phyloP scores from a whole-genome alignment of 805 yeast species.

The Wickerhamiella cacticola region DNA sequence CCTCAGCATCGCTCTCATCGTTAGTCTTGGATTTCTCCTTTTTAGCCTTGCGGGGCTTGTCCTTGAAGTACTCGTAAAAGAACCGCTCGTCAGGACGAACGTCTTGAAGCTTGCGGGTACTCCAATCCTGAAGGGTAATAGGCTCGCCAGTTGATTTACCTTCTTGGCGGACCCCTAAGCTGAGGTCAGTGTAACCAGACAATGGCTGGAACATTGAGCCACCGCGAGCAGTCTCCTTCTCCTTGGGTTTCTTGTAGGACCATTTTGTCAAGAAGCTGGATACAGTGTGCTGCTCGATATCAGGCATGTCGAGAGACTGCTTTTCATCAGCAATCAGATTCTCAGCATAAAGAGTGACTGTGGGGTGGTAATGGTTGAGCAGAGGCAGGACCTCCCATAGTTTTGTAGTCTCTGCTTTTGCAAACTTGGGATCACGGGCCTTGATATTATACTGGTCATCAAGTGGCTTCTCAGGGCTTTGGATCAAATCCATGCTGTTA shows the following conservation, averaged over 20 bases:
- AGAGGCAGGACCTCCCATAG: slow-evolving; percentile 79
- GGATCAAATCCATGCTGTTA: slow-evolving; percentile 66
- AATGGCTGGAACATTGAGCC: slow-evolving; percentile 95
- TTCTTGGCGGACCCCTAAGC: slow-evolving; percentile 25
- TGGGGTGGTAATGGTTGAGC: slow-evolving; percentile 79
- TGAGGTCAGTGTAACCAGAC: slow-evolving; percentile 44
- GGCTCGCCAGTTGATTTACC: slow-evolving; percentile 53
- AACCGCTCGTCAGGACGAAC: slow-evolving; percentile 80
- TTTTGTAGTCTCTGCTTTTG: slow-evolving; percentile 72
- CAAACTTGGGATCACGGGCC: slow-evolving; percentile 83
- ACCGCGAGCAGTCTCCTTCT: slow-evolving; percentile 63
- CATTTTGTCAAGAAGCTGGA: slow-evolving; percentile 89
- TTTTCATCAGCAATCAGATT: slow-evolving; percentile 40
- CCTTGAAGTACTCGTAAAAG: slow-evolving; percentile 71
- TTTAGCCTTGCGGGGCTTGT: slow-evolving; percentile 26
- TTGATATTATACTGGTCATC: slow-evolving; percentile 54
- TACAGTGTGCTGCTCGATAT: slow-evolving; percentile 74
- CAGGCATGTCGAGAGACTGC: slow-evolving; percentile 54
- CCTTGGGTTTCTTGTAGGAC: slow-evolving; percentile 86
- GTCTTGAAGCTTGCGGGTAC: slow-evolving; percentile 41
- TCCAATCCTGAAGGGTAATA: slow-evolving; percentile 79
- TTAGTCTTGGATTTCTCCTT: slow-evolving; percentile 20
- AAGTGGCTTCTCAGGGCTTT: slow-evolving; percentile 27
- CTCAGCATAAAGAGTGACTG: slow-evolving; percentile 69
- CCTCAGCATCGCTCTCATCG: slow-evolving; percentile 35